Evolutionary conservation across 257 asterid species (phyloP), one percentile per base, ranked within the genome.

Genomic region (Marsdenia floribunda): DNA sequence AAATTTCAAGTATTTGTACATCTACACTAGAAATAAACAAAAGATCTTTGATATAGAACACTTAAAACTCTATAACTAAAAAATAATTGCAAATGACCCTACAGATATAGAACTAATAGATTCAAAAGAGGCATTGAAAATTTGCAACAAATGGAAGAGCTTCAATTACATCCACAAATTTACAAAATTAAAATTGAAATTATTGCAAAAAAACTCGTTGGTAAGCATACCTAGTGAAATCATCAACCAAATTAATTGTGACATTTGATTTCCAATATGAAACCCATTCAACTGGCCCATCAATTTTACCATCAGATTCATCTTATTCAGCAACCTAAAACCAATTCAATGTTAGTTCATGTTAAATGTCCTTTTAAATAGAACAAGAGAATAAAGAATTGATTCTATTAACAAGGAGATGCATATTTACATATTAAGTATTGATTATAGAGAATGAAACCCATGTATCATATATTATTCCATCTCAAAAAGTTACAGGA

Each of bases 221-320:
- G 13, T 29, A 83, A 75, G 58, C 73, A 64, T 87, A 92, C 99
- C 92, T 81, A 6, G 99, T 89, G 82, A 94, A 92, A 89, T 94
- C 99, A 80, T 94, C 99, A 21, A 89, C 96, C 84, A 94, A 89
- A 83, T 90, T 94, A 82, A 94, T 87, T 71, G 99, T 92, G 70
- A 94, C 75, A 84, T 94, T 94, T 53, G 99, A 95, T 79, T 88
- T 94, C 98, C 97, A 94, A 79, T 89, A 92, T 79, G 99, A 86
- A 65, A 74, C 83, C 99, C 99, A 94, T 77, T 86, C 97, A 75
- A 79, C 83, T 5, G 93, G 91, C 50, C 80, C 90, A 10, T 82
- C 92, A 76, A 78, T 96, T 83, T 88, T 88, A 50, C 77, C 81
- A 71, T 90, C 97, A 80, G 70, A 85, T 68, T 80, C 81, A 68